These are phyloP conservation scores for Cucurbita pepo DNA, from an alignment of 306 rosid species.

Conservation along the genomic window DNA sequence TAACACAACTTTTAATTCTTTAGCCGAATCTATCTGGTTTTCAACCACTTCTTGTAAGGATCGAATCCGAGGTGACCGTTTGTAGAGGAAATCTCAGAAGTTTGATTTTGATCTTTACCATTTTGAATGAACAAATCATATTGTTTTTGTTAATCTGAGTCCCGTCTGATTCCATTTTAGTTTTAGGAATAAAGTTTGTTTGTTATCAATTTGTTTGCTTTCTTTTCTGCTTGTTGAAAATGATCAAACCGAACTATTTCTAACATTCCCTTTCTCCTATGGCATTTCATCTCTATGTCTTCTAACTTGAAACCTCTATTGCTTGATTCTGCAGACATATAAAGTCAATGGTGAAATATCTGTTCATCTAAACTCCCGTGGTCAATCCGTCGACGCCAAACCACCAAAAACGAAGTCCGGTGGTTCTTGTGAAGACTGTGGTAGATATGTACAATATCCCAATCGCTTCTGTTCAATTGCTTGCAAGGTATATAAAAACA, in stretches of 20 bases:
- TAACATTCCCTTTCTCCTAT: neutral
- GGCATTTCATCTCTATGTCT: neutral
- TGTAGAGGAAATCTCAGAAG: neutral
- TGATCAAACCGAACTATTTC: neutral
- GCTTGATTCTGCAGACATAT: conserved; percentile 41
- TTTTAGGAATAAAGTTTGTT: neutral
- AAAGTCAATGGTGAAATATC: conserved; percentile 70
- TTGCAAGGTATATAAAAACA: conserved; percentile 59
- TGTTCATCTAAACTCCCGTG: conserved; percentile 74
- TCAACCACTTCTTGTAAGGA: neutral
- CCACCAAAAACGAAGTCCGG: conserved; percentile 38
- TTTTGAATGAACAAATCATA: neutral
- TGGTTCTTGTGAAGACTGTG: conserved; percentile 73
- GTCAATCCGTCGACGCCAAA: conserved; percentile 39
- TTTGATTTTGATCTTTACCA: neutral
- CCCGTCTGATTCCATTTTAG: neutral
- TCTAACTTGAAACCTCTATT: neutral
- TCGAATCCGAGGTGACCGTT: neutral
- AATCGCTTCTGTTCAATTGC: conserved; percentile 75
- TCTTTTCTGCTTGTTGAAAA: neutral
- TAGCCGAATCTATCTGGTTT: neutral
- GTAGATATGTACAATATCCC: conserved; percentile 62
- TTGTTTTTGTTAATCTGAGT: neutral
- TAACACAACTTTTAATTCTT: neutral
- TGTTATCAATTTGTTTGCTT: neutral